A percentile compares a stretch with the other conserved stretches of the same genome.
These are phyloP conservation scores for Henckelia pumila DNA, from an alignment of 257 asterid genomes.

Conservation along the genomic window DNA sequence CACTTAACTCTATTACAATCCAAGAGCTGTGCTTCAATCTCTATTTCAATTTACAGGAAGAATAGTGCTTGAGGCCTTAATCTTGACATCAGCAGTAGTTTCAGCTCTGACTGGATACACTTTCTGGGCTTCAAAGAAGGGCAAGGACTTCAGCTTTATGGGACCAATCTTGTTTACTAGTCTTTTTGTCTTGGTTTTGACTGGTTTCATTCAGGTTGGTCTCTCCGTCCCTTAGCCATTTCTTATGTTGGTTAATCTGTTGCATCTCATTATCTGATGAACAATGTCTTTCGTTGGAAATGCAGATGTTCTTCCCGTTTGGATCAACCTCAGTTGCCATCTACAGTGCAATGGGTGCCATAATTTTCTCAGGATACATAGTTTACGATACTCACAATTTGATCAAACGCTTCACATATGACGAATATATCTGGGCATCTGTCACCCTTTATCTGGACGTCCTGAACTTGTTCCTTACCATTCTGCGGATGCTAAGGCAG, in stretches of 20 bases:
- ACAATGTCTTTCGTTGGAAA: slow-evolving; percentile 13
- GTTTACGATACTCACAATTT: slow-evolving; percentile 85
- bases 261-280: slow-evolving; percentile 12
- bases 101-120: slow-evolving; percentile 83
- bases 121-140: slow-evolving; percentile 98
- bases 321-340: slow-evolving; percentile 73
- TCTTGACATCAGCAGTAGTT: slow-evolving; percentile 94
- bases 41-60: slow-evolving; percentile 45
- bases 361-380: slow-evolving; percentile 86
- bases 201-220: slow-evolving; percentile 82
- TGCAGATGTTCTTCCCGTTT: slow-evolving; percentile 85
- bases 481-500: slow-evolving; percentile 80
- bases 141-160: slow-evolving; percentile 91
- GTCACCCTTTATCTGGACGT: slow-evolving; percentile 90
- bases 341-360: slow-evolving; percentile 79
- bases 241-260: neutral
- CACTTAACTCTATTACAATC: neutral
- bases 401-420: slow-evolving; percentile 94
- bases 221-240: neutral
- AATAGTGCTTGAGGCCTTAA: slow-evolving; percentile 87
- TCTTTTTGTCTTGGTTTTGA: slow-evolving; percentile 70
- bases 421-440: slow-evolving; percentile 97
- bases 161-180: slow-evolving; percentile 97
- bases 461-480: slow-evolving; percentile 94
- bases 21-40: neutral